phyloP scores from a whole-genome alignment of 2,329 filamentous ascomycete species.

The Diaporthe sp. region DNA sequence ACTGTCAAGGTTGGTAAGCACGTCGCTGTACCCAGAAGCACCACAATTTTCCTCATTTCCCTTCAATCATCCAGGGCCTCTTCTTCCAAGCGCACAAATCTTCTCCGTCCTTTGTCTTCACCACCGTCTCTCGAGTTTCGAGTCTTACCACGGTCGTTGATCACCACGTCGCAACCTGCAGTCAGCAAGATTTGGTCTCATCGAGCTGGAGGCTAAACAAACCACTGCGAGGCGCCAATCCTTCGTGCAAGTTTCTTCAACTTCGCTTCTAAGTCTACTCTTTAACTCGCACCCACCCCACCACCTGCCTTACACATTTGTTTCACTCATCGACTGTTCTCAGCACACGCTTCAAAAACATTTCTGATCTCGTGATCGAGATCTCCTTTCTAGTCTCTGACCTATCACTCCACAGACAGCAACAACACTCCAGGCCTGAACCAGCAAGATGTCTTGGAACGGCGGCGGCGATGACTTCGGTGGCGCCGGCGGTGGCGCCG shows the following conservation, averaged over 20 bases:
- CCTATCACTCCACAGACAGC: neutral
- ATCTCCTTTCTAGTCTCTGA: neutral
- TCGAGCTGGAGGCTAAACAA: neutral
- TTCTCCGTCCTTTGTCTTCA: neutral
- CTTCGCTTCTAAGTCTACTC: neutral
- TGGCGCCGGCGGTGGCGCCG: neutral
- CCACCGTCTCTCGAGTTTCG: neutral
- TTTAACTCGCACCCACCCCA: neutral
- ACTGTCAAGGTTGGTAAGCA: slow-evolving; percentile 11
- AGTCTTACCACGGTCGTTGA: neutral
- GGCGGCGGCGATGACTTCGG: slow-evolving; percentile 12
- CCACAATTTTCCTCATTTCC: neutral
- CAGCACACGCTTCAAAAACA: neutral
- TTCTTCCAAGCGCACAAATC: neutral
- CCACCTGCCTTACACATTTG: neutral
- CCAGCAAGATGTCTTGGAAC: slow-evolving; percentile 35
- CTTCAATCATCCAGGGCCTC: too few relatives aligned
- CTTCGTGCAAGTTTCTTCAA: neutral
- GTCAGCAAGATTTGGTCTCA: neutral
- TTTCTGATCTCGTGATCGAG: neutral
- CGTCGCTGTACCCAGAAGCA: neutral
- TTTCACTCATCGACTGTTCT: neutral
- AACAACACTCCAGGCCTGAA: neutral
- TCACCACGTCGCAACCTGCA: neutral
- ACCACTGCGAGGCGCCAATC: neutral